Evolutionary conservation across 768 basidiomycete genomes (phyloP).

Genomic region (Macrolepiota fuliginosa): DNA sequence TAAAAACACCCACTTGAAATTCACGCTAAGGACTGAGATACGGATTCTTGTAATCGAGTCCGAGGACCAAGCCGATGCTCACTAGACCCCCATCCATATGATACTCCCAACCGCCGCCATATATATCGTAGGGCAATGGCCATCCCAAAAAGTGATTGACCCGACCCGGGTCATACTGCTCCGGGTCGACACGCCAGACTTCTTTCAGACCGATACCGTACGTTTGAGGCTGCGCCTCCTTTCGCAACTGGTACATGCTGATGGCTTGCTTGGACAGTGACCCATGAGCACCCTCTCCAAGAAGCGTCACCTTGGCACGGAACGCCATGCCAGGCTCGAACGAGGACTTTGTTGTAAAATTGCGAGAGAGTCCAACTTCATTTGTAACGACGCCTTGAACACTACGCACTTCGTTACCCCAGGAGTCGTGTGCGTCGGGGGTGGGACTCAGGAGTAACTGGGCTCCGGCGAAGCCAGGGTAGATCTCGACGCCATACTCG

Average conservation of each 20-base stretch:
- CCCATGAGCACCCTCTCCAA: conserved; percentile 96
- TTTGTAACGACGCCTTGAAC: conserved; percentile 87
- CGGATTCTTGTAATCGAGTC: conserved; percentile 93
- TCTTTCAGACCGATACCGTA: conserved; percentile 97
- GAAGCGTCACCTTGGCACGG: conserved; percentile 84
- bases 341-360: conserved; percentile 72
- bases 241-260: conserved; percentile 70
- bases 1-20: conserved; percentile 64
- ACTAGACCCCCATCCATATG: conserved; percentile 94
- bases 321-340: conserved; percentile 99
- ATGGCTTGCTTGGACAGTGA: conserved; percentile 81
- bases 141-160: conserved; percentile 95
- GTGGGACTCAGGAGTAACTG: conserved; percentile 69
- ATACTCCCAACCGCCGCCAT: conserved; percentile 94
- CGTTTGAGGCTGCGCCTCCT: conserved; percentile 78
- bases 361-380: conserved; percentile 87
- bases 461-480: conserved; percentile 95
- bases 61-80: conserved; percentile 87
- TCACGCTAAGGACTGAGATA: conserved; percentile 91
- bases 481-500: conserved; percentile 85
- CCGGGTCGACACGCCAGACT: conserved; percentile 85
- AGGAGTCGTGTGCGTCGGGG: conserved; percentile 34
- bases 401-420: conserved; percentile 40
- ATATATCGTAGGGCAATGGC: conserved; percentile 81
- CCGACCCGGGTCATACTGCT: conserved; percentile 63